phyloP scores from a whole-genome alignment of 805 yeast species.

The Yueomyces sinensis region DNA sequence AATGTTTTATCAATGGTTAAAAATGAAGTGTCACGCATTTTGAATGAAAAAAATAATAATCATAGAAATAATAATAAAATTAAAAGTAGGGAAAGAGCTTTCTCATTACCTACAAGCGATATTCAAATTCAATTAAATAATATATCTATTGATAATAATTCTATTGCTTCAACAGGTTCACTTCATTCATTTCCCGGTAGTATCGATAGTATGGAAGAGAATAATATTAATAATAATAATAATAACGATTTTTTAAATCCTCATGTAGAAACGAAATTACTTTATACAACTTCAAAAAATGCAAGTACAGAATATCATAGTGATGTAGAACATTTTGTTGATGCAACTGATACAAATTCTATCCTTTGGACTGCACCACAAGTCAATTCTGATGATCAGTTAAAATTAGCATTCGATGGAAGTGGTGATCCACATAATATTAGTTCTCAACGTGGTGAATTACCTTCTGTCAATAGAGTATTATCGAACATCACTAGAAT shows the following conservation, averaged over 20 bases:
- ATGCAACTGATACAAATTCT: constrained; percentile 14
- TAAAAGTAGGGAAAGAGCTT: constrained; percentile 18
- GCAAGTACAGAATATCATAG: constrained; percentile 1
- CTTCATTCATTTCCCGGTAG: background rate
- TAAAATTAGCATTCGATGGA: constrained; percentile 20
- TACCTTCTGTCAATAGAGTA: background rate
- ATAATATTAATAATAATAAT: background rate
- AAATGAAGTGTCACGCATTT: constrained; percentile 19
- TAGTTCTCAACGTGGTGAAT: background rate
- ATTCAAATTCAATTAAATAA: background rate
- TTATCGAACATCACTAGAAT: background rate
- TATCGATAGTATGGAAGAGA: background rate
- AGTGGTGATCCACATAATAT: background rate
- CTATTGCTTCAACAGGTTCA: background rate
- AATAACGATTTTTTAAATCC: background rate
- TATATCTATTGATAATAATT: background rate
- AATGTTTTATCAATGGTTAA: constrained; percentile 27
- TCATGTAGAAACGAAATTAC: background rate
- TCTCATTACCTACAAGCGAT: constrained; percentile 16
- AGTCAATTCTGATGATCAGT: constrained; percentile 27
- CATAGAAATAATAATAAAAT: constrained; percentile 4
- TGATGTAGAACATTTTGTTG: constrained; percentile 5
- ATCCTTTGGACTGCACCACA: constrained; percentile 29
- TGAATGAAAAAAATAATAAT: constrained; percentile 7
- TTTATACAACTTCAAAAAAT: no score